phyloP scores from a whole-genome alignment of 73 alveolate species.

The Paraurostyla sp. region DNA sequence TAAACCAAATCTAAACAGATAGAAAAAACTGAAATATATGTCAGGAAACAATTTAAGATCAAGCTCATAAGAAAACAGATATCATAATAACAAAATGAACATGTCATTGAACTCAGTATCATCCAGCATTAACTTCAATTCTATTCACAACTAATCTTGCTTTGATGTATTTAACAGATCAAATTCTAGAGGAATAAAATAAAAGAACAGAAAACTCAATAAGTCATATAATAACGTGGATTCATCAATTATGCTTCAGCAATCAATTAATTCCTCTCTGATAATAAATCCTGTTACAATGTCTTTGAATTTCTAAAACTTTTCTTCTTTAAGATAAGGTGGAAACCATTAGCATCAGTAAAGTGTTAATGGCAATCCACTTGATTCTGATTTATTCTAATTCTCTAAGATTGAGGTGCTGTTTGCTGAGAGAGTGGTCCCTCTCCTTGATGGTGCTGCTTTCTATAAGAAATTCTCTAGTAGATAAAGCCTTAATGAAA shows the following conservation, averaged over 20 bases:
- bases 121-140: neutral
- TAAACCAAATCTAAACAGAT: conserved; percentile 9
- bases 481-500: conserved; percentile 53
- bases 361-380: neutral
- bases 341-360: neutral
- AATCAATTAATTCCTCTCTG: neutral
- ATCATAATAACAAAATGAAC: conserved; percentile 11
- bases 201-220: conserved; percentile 31
- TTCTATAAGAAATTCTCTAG: conserved; percentile 76
- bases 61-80: neutral
- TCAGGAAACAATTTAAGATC: neutral
- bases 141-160: conserved; percentile 27
- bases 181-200: conserved; percentile 15
- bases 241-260: conserved; percentile 15
- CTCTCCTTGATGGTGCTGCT: conserved; percentile 76
- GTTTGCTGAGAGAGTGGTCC: conserved; percentile 65
- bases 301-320: conserved; percentile 3
- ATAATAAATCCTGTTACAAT: conserved; percentile 22
- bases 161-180: conserved; percentile 20
- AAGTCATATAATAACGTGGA: conserved; percentile 42
- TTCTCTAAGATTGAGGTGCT: conserved; percentile 51
- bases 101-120: conserved; percentile 29
- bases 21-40: neutral
- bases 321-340: conserved; percentile 5
- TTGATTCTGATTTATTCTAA: neutral